Evolutionary conservation across 495 filamentous ascomycete species (phyloP).

Genomic region (Emericellopsis terricola): DNA sequence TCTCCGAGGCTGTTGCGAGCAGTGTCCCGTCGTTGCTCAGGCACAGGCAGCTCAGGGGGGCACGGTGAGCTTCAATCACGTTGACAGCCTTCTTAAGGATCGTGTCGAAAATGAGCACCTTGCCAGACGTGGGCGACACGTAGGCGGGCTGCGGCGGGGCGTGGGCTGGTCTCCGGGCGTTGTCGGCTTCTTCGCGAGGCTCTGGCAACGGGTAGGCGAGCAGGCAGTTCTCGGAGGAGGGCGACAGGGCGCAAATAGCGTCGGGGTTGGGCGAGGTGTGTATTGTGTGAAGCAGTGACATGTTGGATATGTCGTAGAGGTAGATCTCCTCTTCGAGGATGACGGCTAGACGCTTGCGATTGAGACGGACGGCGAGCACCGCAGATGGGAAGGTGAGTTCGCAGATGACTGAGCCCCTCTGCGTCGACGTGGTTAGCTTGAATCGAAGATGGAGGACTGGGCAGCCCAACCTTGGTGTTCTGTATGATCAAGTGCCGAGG

Average conservation of each 20-base stretch:
- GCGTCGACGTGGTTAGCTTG: slow-evolving; percentile 3
- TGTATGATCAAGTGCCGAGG: slow-evolving; percentile 82
- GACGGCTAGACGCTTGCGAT: slow-evolving; percentile 83
- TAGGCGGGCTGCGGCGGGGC: slow-evolving; percentile 61
- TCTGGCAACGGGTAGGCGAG: slow-evolving; percentile 90
- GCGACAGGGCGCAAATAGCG: slow-evolving; percentile 80
- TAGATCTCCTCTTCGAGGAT: slow-evolving; percentile 92
- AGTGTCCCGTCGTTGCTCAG: slow-evolving; percentile 87
- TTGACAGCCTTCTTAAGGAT: slow-evolving; percentile 77
- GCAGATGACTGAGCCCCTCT: slow-evolving; percentile 93
- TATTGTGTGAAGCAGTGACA: slow-evolving; percentile 80
- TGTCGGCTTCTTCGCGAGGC: slow-evolving; percentile 34
- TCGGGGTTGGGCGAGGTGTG: slow-evolving; percentile 84
- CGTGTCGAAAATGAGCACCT: slow-evolving; percentile 83
- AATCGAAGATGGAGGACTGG: not conserved
- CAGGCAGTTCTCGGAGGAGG: slow-evolving; percentile 89
- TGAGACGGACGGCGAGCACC: slow-evolving; percentile 79
- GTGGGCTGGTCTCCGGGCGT: slow-evolving; percentile 58
- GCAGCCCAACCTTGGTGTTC: slow-evolving; percentile 72
- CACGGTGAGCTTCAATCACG: slow-evolving; percentile 82
- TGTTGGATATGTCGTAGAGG: slow-evolving; percentile 94
- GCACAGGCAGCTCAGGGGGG: slow-evolving; percentile 77
- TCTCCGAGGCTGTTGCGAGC: slow-evolving; percentile 88
- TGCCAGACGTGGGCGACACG: slow-evolving; percentile 71
- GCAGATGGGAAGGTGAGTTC: slow-evolving; percentile 94